A percentile compares a stretch with the other conserved stretches of the same genome.
Evolutionary conservation across 352 stramenopile species (phyloP).

Genomic region (Globisporangium echinulatum): DNA sequence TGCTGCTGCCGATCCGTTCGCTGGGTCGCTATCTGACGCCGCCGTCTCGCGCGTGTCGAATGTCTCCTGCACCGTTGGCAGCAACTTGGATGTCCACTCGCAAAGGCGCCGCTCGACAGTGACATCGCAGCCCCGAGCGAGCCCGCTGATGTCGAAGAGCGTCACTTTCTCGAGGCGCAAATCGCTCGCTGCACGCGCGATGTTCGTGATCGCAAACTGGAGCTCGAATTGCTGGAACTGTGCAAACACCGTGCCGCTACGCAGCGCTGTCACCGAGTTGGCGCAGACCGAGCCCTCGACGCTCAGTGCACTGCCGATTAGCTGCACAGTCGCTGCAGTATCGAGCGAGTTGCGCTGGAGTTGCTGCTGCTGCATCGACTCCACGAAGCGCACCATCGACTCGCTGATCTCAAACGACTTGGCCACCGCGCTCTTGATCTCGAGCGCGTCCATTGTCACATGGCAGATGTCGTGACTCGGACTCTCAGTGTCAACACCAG

Average conservation of each 20-base stretch:
- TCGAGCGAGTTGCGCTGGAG: slow-evolving; percentile 5
- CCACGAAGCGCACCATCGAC: slow-evolving; percentile 23
- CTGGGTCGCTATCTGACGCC: neutral
- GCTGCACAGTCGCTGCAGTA: slow-evolving; percentile 18
- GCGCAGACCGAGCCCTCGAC: slow-evolving; percentile 25
- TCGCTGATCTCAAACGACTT: slow-evolving; percentile 37
- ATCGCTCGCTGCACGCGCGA: slow-evolving; percentile 4
- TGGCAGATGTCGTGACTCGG: neutral
- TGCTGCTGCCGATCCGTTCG: neutral
- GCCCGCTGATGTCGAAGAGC: slow-evolving; percentile 33
- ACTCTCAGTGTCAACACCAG: no score
- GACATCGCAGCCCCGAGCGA: slow-evolving; percentile 13
- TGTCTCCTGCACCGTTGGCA: slow-evolving; percentile 27
- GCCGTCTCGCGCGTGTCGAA: slow-evolving; percentile 27
- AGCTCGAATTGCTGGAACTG: slow-evolving; percentile 14
- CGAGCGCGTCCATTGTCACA: slow-evolving; percentile 18
- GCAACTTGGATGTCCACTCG: neutral
- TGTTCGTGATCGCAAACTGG: slow-evolving; percentile 42
- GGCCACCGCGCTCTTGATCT: slow-evolving; percentile 33
- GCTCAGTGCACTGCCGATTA: slow-evolving; percentile 14
- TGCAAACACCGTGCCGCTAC: slow-evolving; percentile 1
- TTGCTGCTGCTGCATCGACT: slow-evolving; percentile 12
- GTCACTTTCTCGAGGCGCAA: slow-evolving; percentile 1
- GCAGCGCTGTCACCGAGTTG: slow-evolving; percentile 10
- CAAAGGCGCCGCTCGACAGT: slow-evolving; percentile 9